Base-by-base conservation (phyloP, 495 filamentous ascomycete genomes). In the Talaromyces proteolyticus region DNA sequence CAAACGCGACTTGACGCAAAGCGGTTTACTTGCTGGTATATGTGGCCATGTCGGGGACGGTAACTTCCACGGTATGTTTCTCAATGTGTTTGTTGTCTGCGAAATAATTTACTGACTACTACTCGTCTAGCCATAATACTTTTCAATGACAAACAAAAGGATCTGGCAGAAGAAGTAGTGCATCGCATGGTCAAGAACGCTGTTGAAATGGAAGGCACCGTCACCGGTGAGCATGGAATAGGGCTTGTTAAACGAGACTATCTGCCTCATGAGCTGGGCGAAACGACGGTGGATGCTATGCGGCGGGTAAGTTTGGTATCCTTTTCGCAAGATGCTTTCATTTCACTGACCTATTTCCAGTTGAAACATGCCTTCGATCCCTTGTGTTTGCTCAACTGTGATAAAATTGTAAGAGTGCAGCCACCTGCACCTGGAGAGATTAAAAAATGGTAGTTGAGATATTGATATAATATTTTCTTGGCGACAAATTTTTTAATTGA, bases 21-120 rank as follows among this genome's bases (percentile, higher is more conserved):
- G 74, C 47, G 78, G 76, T 1, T 54, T 86, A 17, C 57, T 80
- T 44, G 82, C 77, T 11, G 73, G 71, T 23, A 86, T 84, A 45
- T 79, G 84, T 44, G 82, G 82, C n/a, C 82, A 86, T 64, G 81
- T 85, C 16, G 82, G 82, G 12, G 82, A 86, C 67, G 82, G 82
- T 12, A 84, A 84, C 56, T 84, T 84, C 53, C 80, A 83, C 50
- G 65, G 77, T 81, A 64, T 66, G 67, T 54, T 26, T 19, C 14
- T 41, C 11, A 40, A 7, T 36, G 22, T 49, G 4, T 24, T 41
- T 16, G 23, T n/a, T n/a, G n/a, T n/a, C n/a, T n/a, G n/a, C n/a
- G n/a, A n/a, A n/a, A n/a, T n/a, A n/a, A n/a, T n/a, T 38, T 7
- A 6, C 22, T 44, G 18, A 52, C 17, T 37, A 38, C 20, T 24